Base-by-base conservation (phyloP, 108 stramenopile species). In the Skeletonema potamos region DNA sequence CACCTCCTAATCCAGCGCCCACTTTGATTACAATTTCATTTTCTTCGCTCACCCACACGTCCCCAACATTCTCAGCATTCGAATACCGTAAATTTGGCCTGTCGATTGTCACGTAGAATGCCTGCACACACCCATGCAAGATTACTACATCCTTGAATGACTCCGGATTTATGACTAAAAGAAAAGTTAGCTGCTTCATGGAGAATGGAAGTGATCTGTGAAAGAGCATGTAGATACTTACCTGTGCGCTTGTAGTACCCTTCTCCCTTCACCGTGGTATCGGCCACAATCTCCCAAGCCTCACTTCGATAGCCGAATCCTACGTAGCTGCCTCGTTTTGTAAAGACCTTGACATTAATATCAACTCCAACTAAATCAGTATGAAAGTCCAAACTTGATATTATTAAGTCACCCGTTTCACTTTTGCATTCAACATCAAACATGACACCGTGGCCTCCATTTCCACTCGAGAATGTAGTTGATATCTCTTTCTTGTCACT, bases 101-200 rank as follows among this genome's bases (percentile, higher is more conserved):
- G 39, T 67, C 58, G 15, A 68, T 37, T n/a, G 62, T 29, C 12
- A 74, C n/a, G 46, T 74, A 74, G 39, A 74, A 68, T 36, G 56
- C 66, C n/a, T 30, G 73, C 20, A 36, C 28, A 3, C 13, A 18
- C 0, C 66, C 66, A 34, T 48, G 27, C 10, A 68, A 11, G 17
- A 64, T 55, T 34, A 27, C 10, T 11, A 65, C 48, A 5, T 51
- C 29, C 46, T 27, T 3, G 13, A 72, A 72, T 11, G 29, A 8
- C 27, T 32, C 34, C 6, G 29, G 7, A n/a, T 66, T 66, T n/a
- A 74, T 12, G 48, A 60, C 12, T n/a, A n/a, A n/a, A n/a, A n/a
- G n/a, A n/a, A n/a, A n/a, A n/a, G n/a, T n/a, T n/a, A n/a, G n/a
- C n/a, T n/a, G n/a, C n/a, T n/a, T n/a, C n/a, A n/a, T n/a, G n/a